Conservation (phyloP, 2,329 filamentous ascomycete genomes). For the Exophiala phaeomuriformis region DNA sequence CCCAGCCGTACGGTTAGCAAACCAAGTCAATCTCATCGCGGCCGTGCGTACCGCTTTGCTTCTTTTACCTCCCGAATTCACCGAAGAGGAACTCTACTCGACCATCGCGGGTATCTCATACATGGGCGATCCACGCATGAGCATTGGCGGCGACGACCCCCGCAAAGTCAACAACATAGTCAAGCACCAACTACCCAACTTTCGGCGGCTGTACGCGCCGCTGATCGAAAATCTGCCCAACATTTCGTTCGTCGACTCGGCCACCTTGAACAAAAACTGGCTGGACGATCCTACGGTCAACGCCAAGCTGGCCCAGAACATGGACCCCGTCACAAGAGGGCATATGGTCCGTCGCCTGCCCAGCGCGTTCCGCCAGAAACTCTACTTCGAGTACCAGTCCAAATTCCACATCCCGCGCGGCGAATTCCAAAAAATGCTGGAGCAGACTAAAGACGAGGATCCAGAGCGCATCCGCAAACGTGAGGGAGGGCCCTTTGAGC, state of each 20-base stretch:
- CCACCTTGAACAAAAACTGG: slow-evolving; percentile 54
- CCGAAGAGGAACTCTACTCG: slow-evolving; percentile 77
- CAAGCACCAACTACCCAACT: slow-evolving; percentile 80
- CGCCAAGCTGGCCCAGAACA: slow-evolving; percentile 71
- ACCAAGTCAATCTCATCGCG: slow-evolving; percentile 90
- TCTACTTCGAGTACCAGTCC: slow-evolving; percentile 92
- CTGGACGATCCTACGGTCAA: slow-evolving; percentile 57
- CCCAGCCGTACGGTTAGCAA: slow-evolving; percentile 81
- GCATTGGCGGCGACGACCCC: slow-evolving; percentile 79
- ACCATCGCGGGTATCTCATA: slow-evolving; percentile 92
- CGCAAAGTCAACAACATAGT: slow-evolving; percentile 94
- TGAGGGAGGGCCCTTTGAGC: slow-evolving; percentile 78
- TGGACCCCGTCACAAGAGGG: slow-evolving; percentile 80
- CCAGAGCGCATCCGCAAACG: slow-evolving; percentile 60
- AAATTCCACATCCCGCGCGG: slow-evolving; percentile 77
- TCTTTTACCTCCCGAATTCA: slow-evolving; percentile 75
- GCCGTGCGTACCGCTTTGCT: slow-evolving; percentile 84
- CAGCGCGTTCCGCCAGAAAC: slow-evolving; percentile 72
- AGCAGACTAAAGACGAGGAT: slow-evolving; percentile 62
- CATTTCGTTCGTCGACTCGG: slow-evolving; percentile 63
- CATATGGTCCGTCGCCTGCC: slow-evolving; percentile 96
- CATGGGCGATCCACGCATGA: slow-evolving; percentile 93
- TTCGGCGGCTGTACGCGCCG: slow-evolving; percentile 82
- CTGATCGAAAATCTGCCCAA: slow-evolving; percentile 88
- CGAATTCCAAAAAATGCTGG: slow-evolving; percentile 80